Conservation (phyloP, 441 rosid genomes). For the Gossypium davidsonii region DNA sequence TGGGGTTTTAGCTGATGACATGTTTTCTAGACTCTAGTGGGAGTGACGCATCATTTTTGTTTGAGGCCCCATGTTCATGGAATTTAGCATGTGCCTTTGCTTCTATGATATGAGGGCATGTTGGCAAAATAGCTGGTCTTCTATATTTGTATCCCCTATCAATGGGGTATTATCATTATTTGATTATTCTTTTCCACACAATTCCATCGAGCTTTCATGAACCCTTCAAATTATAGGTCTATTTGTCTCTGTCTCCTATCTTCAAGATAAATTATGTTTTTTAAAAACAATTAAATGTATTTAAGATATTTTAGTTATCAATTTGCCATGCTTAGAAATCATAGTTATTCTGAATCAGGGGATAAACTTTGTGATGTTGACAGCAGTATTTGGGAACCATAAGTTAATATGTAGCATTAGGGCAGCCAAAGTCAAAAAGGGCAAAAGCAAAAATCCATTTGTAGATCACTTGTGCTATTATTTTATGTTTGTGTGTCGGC, state of each 20-base stretch:
- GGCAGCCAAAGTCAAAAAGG: constrained; percentile 9
- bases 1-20: constrained; percentile 11
- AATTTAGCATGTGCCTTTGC: constrained; percentile 3
- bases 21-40: constrained; percentile 15
- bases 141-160: neutral
- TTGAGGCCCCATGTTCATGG: constrained; percentile 11
- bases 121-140: neutral
- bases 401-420: neutral
- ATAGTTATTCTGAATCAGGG: neutral
- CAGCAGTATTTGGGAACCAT: neutral
- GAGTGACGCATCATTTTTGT: neutral
- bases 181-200: neutral
- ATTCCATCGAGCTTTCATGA: neutral
- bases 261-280: too few relatives aligned
- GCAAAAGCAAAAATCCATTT: neutral
- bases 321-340: neutral
- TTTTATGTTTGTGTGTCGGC: neutral
- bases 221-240: neutral
- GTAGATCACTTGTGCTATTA: neutral
- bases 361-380: neutral
- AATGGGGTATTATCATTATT: neutral
- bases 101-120: neutral
- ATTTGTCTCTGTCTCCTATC: neutral
- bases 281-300: too few relatives aligned
- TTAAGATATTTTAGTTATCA: neutral